Evolutionary conservation across 2,329 filamentous ascomycete species (phyloP).

Genomic region (Trichoderma endophyticum): DNA sequence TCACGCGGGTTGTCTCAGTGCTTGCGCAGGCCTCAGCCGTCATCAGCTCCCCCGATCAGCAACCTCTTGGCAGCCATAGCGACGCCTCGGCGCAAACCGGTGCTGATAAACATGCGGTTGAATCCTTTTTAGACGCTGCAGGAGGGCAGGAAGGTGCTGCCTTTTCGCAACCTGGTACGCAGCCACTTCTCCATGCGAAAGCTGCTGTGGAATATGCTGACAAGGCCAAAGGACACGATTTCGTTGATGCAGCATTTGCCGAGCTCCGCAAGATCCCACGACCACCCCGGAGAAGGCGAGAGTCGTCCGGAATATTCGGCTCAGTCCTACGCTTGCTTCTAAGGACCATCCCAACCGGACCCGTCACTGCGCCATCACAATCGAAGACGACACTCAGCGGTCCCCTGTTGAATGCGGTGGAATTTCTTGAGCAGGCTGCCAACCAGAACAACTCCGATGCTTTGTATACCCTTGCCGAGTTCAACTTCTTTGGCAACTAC

Average conservation of each 20-base stretch:
- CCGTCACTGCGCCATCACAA: conserved; percentile 45
- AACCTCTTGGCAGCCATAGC: conserved; percentile 33
- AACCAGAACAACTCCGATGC: conserved; percentile 71
- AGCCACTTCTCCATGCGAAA: background rate
- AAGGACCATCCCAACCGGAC: conserved; percentile 49
- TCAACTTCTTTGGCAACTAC: conserved; percentile 97
- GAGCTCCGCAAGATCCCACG: conserved; percentile 50
- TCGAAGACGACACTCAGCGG: conserved; percentile 37
- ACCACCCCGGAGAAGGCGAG: conserved; percentile 44
- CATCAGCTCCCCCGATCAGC: conserved; percentile 39
- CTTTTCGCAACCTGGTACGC: conserved; percentile 39
- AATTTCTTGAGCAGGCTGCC: conserved; percentile 51
- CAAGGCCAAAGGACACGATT: conserved; percentile 44
- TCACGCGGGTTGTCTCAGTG: conserved; percentile 36
- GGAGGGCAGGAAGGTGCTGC: conserved; percentile 28
- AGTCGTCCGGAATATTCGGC: conserved; percentile 43
- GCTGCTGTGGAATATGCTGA: conserved; percentile 18
- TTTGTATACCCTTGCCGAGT: conserved; percentile 82
- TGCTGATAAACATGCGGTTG: conserved; percentile 33
- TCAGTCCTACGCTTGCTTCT: conserved; percentile 43
- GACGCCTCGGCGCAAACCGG: conserved; percentile 30
- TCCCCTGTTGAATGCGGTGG: conserved; percentile 49
- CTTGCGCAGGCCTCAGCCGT: conserved; percentile 45
- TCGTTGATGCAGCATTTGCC: conserved; percentile 50
- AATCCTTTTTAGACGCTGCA: conserved; percentile 31